phyloP scores from a whole-genome alignment of 441 rosid genomes.

The Croton setiger region DNA sequence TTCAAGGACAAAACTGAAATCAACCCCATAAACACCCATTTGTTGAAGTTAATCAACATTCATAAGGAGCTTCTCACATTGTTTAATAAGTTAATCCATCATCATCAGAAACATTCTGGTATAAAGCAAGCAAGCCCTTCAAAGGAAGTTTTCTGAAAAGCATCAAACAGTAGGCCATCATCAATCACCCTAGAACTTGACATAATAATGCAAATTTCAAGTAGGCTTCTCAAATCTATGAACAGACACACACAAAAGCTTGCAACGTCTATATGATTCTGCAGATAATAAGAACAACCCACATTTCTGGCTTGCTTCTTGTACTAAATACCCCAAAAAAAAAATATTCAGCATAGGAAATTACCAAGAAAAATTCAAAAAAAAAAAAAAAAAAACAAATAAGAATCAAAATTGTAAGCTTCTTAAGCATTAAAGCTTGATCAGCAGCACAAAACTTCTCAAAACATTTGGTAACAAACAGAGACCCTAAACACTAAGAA shows the following conservation, averaged over 20 bases:
- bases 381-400: not conserved
- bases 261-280: not conserved
- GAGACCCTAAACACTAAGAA: not conserved
- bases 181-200: slow-evolving; percentile 9
- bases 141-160: not conserved
- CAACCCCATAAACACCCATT: slow-evolving; percentile 1
- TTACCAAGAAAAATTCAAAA: slow-evolving; percentile 7
- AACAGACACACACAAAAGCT: not conserved
- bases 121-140: not conserved
- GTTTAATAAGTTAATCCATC: not conserved
- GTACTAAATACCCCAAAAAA: not conserved
- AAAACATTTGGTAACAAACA: not conserved
- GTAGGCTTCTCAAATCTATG: slow-evolving; percentile 5
- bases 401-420: slow-evolving; percentile 8
- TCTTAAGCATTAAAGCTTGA: slow-evolving; percentile 7
- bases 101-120: not conserved
- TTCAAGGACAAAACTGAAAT: not conserved
- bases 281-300: slow-evolving; percentile 8
- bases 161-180: not conserved
- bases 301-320: not conserved
- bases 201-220: slow-evolving; percentile 9
- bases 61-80: not conserved
- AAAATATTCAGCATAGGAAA: not conserved
- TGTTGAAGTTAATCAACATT: slow-evolving; percentile 2
- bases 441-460: slow-evolving; percentile 10